Evolutionary conservation across 768 basidiomycete species (phyloP).

Genomic region (Clitopilus passeckerianus): DNA sequence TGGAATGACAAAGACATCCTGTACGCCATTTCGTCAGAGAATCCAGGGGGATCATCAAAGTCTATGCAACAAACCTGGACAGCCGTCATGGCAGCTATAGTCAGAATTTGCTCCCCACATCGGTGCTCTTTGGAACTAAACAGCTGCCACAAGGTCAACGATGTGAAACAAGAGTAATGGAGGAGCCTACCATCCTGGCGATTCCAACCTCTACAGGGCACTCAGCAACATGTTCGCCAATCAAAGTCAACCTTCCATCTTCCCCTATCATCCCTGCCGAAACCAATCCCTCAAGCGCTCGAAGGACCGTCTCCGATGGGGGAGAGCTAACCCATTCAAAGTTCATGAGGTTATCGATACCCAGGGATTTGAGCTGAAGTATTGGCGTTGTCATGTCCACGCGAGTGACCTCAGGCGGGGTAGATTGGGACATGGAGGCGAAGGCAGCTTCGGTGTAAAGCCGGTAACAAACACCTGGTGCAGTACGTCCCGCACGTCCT

Average conservation of each 20-base stretch:
- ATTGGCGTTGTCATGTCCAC: conserved; percentile 90
- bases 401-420: conserved; percentile 87
- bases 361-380: conserved; percentile 90
- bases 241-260: conserved; percentile 67
- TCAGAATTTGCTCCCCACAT: conserved; percentile 94
- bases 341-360: conserved; percentile 92
- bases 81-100: conserved; percentile 93
- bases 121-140: conserved; percentile 80
- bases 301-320: conserved; percentile 77
- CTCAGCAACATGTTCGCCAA: conserved; percentile 88
- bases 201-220: conserved; percentile 90
- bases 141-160: conserved; percentile 42
- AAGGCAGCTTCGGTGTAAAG: conserved; percentile 72
- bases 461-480: conserved; percentile 88
- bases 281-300: conserved; percentile 81
- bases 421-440: conserved; percentile 56
- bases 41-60: not conserved
- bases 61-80: conserved; percentile 56
- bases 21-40: not conserved
- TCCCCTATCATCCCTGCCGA: conserved; percentile 81
- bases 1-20: conserved; percentile 90
- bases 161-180: not conserved
- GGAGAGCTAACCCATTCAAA: conserved; percentile 95
- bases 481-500: conserved; percentile 92
- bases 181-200: conserved; percentile 78